Conservation (phyloP, 148 eudicot species). For the Nepenthes mirabilis region DNA sequence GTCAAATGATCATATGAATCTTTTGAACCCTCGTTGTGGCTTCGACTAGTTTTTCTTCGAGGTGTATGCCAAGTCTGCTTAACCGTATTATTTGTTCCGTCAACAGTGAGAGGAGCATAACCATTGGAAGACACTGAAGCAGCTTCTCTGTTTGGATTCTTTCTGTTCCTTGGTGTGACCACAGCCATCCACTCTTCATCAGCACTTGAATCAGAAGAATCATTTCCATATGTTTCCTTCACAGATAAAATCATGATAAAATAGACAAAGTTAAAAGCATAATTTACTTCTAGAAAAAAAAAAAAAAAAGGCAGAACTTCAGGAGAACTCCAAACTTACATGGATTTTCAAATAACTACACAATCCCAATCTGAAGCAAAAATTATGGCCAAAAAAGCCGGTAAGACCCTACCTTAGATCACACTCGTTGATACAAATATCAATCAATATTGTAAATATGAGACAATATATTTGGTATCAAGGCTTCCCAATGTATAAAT, state of each 20-base stretch:
- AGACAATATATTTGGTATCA: too few species aligned
- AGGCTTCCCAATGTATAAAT: too few species aligned
- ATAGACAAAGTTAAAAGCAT: slow-evolving; percentile 2
- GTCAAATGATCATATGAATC: slow-evolving; percentile 12
- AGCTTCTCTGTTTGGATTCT: slow-evolving; percentile 11
- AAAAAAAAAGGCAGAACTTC: background rate
- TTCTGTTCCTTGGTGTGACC: slow-evolving; percentile 21
- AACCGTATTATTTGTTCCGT: slow-evolving; percentile 7
- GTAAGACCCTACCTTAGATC: too few species aligned
- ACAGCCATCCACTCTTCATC: slow-evolving; percentile 57
- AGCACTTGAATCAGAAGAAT: slow-evolving; percentile 64
- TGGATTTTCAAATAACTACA: too few species aligned
- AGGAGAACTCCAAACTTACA: background rate
- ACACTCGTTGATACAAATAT: too few species aligned
- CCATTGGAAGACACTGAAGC: slow-evolving; percentile 13
- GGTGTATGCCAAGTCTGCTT: slow-evolving; percentile 6
- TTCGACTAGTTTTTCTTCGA: slow-evolving; percentile 21
- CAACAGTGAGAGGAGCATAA: slow-evolving; percentile 11
- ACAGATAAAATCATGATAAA: slow-evolving; percentile 6
- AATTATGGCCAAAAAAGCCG: too few species aligned
- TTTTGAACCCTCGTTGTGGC: slow-evolving; percentile 19
- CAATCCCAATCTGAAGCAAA: too few species aligned
- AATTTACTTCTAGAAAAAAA: background rate
- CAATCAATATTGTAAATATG: too few species aligned
- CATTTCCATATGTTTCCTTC: slow-evolving; percentile 72